Evolutionary conservation across 495 filamentous ascomycete genomes (phyloP).

Genomic region (Tetracladium setigerum): DNA sequence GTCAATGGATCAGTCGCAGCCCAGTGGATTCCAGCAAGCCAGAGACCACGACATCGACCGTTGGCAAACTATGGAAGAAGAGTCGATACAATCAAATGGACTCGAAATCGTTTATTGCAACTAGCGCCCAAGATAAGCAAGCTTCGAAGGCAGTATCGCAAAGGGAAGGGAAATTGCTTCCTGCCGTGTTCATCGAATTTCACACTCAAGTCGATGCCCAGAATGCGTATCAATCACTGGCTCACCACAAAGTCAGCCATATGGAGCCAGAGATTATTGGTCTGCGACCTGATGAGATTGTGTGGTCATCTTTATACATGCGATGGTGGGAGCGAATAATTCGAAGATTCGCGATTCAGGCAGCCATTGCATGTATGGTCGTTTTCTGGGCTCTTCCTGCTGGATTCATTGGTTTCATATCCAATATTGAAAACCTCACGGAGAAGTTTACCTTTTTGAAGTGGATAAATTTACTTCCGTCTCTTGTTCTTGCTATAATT

Average conservation of each 20-base stretch:
- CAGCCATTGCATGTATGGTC: slow-evolving; percentile 67
- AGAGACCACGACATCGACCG: slow-evolving; percentile 77
- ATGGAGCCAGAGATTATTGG: slow-evolving; percentile 87
- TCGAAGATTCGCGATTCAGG: slow-evolving; percentile 60
- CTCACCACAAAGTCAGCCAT: slow-evolving; percentile 81
- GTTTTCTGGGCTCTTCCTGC: slow-evolving; percentile 96
- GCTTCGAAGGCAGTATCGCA: slow-evolving; percentile 63
- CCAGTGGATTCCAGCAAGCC: slow-evolving; percentile 66
- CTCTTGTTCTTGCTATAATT: slow-evolving; percentile 66
- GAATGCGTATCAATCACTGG: slow-evolving; percentile 73
- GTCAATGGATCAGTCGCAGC: slow-evolving; percentile 52
- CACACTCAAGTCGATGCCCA: slow-evolving; percentile 74
- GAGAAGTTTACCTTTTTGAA: slow-evolving; percentile 37
- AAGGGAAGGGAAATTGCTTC: slow-evolving; percentile 62
- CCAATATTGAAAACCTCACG: slow-evolving; percentile 70
- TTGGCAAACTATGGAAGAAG: slow-evolving; percentile 76
- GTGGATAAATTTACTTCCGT: slow-evolving; percentile 60
- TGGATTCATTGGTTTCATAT: slow-evolving; percentile 78
- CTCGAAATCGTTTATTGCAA: slow-evolving; percentile 69
- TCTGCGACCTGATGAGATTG: slow-evolving; percentile 73
- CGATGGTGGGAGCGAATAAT: slow-evolving; percentile 81
- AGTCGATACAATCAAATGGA: slow-evolving; percentile 94
- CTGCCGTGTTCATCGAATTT: slow-evolving; percentile 87
- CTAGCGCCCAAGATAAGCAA: slow-evolving; percentile 73
- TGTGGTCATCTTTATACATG: slow-evolving; percentile 81